phyloP scores from a whole-genome alignment of 1,284 basidiomycete species.

The Schizophyllum amplum region DNA sequence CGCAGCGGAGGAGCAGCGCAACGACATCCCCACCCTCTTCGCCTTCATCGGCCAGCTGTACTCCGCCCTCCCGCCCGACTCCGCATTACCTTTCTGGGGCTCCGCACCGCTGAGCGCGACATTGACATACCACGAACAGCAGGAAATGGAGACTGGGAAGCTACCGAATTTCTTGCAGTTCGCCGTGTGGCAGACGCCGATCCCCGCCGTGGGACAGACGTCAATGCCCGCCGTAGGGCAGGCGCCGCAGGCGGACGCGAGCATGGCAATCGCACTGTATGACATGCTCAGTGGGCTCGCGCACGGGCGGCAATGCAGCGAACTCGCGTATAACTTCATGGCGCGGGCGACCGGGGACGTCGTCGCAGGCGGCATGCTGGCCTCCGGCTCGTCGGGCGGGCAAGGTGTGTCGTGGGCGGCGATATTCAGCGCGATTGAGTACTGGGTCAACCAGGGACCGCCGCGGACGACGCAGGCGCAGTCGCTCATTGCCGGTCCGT shows the following conservation, averaged over 20 bases:
- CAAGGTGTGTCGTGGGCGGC: slow-evolving; percentile 38
- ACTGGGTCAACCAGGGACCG: slow-evolving; percentile 29
- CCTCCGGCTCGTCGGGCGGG: slow-evolving; percentile 29
- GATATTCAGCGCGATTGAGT: slow-evolving; percentile 36
- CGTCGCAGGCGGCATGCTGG: slow-evolving; percentile 41
- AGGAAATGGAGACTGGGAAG: slow-evolving; percentile 54
- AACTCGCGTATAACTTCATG: slow-evolving; percentile 81
- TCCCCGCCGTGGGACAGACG: slow-evolving; percentile 26
- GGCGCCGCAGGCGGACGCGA: slow-evolving; percentile 41
- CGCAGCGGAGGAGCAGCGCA: slow-evolving; percentile 41
- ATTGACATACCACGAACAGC: slow-evolving; percentile 44
- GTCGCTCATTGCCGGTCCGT: neutral
- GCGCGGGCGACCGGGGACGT: slow-evolving; percentile 59
- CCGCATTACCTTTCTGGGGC: slow-evolving; percentile 82
- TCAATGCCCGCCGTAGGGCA: slow-evolving; percentile 31
- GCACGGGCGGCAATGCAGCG: slow-evolving; percentile 77
- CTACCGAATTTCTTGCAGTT: slow-evolving; percentile 80
- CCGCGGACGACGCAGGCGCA: slow-evolving; percentile 9
- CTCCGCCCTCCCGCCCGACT: slow-evolving; percentile 63
- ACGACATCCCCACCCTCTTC: slow-evolving; percentile 81
- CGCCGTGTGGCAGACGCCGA: slow-evolving; percentile 79
- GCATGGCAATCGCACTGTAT: slow-evolving; percentile 74
- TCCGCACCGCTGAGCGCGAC: slow-evolving; percentile 39
- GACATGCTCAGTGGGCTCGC: slow-evolving; percentile 86
- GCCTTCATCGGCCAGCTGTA: slow-evolving; percentile 80